phyloP scores from a whole-genome alignment of 2,329 filamentous ascomycete genomes.

The Claviceps capensis region DNA sequence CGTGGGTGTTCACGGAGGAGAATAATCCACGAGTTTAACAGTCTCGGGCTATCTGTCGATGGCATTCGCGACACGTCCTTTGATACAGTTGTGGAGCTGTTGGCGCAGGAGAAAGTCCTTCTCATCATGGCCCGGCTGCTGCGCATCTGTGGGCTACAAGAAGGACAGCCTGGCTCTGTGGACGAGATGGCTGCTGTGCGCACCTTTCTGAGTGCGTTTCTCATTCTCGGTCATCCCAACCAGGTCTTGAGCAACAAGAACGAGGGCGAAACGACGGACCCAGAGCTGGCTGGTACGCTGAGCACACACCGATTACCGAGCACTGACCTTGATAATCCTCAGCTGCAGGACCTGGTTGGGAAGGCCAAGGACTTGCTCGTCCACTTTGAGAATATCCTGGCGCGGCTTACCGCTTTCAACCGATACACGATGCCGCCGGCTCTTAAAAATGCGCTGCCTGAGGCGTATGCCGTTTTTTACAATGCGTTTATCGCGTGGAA shows the following conservation, averaged over 20 bases:
- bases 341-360: conserved; percentile 56
- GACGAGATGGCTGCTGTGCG: conserved; percentile 57
- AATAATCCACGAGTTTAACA: conserved; percentile 50
- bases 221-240: conserved; percentile 66
- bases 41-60: conserved; percentile 56
- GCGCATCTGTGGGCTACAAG: conserved; percentile 54
- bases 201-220: conserved; percentile 66
- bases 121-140: conserved; percentile 52
- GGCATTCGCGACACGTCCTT: conserved; percentile 57
- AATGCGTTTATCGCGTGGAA: conserved; percentile 78
- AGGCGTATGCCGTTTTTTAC: conserved; percentile 60
- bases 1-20: conserved; percentile 42
- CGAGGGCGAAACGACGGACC: conserved; percentile 37
- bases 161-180: conserved; percentile 48
- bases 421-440: conserved; percentile 51
- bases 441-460: conserved; percentile 47
- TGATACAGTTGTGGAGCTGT: conserved; percentile 56
- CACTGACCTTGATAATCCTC: conserved; percentile 43
- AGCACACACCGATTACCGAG: conserved; percentile 20
- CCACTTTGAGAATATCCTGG: conserved; percentile 62
- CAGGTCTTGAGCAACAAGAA: conserved; percentile 66
- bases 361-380: conserved; percentile 68
- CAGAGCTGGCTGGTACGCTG: conserved; percentile 34
- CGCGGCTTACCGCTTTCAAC: conserved; percentile 51
- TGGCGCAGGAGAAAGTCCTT: conserved; percentile 54